Conservation (phyloP, 345 rosid genomes). For the Linum lewisii region DNA sequence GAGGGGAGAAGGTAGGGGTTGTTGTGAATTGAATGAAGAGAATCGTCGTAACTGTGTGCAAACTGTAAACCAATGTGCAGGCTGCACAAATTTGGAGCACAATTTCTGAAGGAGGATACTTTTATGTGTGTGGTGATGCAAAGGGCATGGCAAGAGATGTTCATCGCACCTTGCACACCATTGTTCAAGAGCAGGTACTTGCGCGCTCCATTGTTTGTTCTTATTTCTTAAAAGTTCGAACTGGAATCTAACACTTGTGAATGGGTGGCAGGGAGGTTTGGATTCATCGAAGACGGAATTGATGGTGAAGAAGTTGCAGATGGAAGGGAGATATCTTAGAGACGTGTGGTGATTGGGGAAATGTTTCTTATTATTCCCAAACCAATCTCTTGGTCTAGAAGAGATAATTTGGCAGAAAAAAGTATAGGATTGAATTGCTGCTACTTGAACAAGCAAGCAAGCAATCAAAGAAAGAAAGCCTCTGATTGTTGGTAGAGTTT, state of each 20-base stretch:
- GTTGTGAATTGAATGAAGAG: background rate
- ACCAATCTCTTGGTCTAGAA: no score
- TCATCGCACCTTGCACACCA: conserved; percentile 23
- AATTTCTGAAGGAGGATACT: conserved; percentile 20
- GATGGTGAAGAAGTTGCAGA: conserved; percentile 22
- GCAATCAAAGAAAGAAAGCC: no score
- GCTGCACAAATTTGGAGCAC: conserved; percentile 20
- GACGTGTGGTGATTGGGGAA: conserved; percentile 16
- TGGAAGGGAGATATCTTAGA: conserved; percentile 27
- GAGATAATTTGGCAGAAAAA: no score
- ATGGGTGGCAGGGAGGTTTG: conserved; percentile 16
- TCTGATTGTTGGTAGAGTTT: no score
- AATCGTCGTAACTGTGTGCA: background rate
- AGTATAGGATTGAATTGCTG: no score
- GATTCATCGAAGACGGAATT: conserved; percentile 24
- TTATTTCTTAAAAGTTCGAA: background rate
- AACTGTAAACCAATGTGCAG: conserved; percentile 8
- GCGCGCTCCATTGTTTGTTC: background rate
- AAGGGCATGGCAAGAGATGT: conserved; percentile 30
- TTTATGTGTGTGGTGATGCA: conserved; percentile 30
- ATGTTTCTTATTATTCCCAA: background rate
- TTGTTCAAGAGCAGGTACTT: conserved; percentile 27
- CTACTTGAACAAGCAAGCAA: no score
- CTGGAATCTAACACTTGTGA: no score
- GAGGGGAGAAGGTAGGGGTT: background rate